Base-by-base conservation (phyloP, 2,329 filamentous ascomycete genomes). In the Pseudogymnoascus pannorum region DNA sequence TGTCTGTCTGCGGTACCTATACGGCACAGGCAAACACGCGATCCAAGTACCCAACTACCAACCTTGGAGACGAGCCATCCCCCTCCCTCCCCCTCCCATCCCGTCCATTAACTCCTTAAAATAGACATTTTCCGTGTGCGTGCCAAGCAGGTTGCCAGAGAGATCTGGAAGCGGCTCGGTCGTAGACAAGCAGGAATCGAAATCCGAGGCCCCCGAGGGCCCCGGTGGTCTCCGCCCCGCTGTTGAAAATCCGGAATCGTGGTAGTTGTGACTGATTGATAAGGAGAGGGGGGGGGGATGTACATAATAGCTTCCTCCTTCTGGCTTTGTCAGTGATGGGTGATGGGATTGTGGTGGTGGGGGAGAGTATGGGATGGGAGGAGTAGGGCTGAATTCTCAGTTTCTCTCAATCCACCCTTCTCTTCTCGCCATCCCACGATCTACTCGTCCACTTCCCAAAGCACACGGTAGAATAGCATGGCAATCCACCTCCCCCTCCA, bases 351-450 rank as follows among this genome's bases (percentile, higher is more conserved):
- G 36, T 18, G 38, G 18, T 29, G 44, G 22, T 1, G 44, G 22
- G 4, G 44, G 29, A 9, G 16, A 7, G 42, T 6, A 22, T 29
- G 42, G 3, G 9, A 26, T 26, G 22, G n/a, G 24, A 51, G 14
- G 14, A 51, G 44, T 51, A 51, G 24, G 44, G 44, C 44, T 51
- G 44, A 51, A 51, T 51, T 51, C 44, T 51, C 44, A 51, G 44
- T 51, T 51, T n/a, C n/a, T n/a, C 24, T 51, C 44, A 51, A 51
- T 51, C 44, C 44, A 51, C 44, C 14, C 4, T 29, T 11, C 18
- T 18, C 38, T 31, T 9, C 29, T 31, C 29, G 11, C 9, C 38
- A 16, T 38, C 36, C 36, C 36, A 38, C 5, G 4, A 51, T 5
- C 42, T 5, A 14, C n/a, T 1, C 8, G 8, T n/a, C 24, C 44